Evolutionary conservation across 2,329 filamentous ascomycete genomes (phyloP).

Genomic region (Aureobasidium subglaciale): DNA sequence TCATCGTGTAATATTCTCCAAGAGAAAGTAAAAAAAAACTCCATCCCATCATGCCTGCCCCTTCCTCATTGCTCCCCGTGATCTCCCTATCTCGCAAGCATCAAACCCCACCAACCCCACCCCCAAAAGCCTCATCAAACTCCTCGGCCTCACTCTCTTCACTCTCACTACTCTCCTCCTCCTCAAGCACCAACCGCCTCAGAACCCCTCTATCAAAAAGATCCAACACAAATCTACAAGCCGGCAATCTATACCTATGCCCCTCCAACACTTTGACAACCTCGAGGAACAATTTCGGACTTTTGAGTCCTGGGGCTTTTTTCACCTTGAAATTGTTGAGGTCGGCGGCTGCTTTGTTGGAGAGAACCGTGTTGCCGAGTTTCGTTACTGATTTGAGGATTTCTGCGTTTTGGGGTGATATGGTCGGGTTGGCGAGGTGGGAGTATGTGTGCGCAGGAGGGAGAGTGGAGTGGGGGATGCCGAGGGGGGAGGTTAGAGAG

Average conservation of each 20-base stretch:
- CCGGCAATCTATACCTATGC: constrained; percentile 80
- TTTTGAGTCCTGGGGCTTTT: constrained; percentile 67
- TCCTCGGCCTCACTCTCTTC: not conserved
- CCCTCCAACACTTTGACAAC: constrained; percentile 78
- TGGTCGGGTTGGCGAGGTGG: constrained; percentile 22
- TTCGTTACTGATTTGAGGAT: constrained; percentile 82
- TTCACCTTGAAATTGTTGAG: constrained; percentile 66
- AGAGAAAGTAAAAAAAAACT: too few relatives aligned
- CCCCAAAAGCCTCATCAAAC: not conserved
- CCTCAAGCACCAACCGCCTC: constrained; percentile 73
- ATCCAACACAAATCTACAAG: constrained; percentile 85
- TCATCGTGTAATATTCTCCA: too few relatives aligned
- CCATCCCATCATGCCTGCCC: too few relatives aligned
- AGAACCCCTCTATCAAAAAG: constrained; percentile 89
- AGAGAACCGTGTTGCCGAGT: constrained; percentile 86
- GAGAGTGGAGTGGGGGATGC: not conserved
- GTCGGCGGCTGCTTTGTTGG: constrained; percentile 78
- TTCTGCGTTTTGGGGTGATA: constrained; percentile 58
- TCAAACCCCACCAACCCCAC: not conserved
- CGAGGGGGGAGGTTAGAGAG: not conserved
- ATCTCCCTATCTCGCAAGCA: too few relatives aligned
- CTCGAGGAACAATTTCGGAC: constrained; percentile 72
- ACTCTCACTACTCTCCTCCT: constrained; percentile 40
- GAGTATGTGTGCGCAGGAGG: not conserved
- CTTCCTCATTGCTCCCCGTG: too few relatives aligned